These are phyloP conservation scores for Candida fluviatilis DNA, from an alignment of 805 yeast species.

Conservation along the genomic window DNA sequence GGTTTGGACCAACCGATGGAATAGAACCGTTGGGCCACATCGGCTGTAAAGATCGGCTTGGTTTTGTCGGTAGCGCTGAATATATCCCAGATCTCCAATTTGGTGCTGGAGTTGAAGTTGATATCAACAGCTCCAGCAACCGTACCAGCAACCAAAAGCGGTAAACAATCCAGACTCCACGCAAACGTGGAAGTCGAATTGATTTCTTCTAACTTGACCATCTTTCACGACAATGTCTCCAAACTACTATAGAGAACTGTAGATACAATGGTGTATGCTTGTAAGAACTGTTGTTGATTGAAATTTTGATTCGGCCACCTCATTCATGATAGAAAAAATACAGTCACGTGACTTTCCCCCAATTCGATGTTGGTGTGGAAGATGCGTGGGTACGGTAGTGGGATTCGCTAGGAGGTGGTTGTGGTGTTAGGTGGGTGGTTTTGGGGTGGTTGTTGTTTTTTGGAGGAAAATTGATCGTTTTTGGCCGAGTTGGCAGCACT, in stretches of 20 bases:
- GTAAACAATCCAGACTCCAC: constrained; percentile 79
- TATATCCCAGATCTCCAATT: constrained; percentile 77
- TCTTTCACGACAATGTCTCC: constrained; percentile 13
- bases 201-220: constrained; percentile 84
- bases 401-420: too few species aligned
- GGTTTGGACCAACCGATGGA: constrained; percentile 81
- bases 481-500: too few species aligned
- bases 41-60: constrained; percentile 32
- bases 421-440: too few species aligned
- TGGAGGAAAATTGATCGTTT: too few species aligned
- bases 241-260: neutral
- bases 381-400: too few species aligned
- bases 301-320: constrained; percentile 1
- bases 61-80: constrained; percentile 32
- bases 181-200: constrained; percentile 91
- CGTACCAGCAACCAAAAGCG: constrained; percentile 83
- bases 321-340: neutral
- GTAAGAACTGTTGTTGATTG: neutral
- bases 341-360: neutral
- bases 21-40: constrained; percentile 49
- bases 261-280: neutral
- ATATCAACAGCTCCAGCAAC: constrained; percentile 96
- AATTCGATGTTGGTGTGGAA: too few species aligned
- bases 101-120: constrained; percentile 72
- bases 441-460: too few species aligned